Evolutionary conservation across 2,329 filamentous ascomycete species (phyloP).

Genomic region (Penicillium sp.): DNA sequence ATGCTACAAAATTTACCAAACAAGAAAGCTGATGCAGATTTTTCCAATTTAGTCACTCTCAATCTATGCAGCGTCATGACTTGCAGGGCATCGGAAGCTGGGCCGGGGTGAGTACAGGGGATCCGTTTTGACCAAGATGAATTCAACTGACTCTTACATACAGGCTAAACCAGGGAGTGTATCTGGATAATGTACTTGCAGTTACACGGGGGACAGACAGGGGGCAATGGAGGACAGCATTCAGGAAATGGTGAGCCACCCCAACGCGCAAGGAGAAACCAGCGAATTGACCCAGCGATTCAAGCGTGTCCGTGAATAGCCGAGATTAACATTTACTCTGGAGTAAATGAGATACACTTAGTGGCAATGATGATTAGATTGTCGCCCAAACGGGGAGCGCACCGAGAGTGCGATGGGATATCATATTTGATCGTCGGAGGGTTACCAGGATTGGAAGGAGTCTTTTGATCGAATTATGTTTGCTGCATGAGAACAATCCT

Average conservation of each 20-base stretch:
- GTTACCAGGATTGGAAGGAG: neutral
- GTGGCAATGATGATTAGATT: neutral
- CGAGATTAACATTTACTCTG: neutral
- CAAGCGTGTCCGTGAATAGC: neutral
- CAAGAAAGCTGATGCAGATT: neutral
- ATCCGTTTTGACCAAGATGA: neutral
- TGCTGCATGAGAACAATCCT: neutral
- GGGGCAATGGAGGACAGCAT: neutral
- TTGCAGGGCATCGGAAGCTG: neutral
- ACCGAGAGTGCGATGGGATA: neutral
- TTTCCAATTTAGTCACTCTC: neutral
- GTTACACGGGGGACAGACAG: neutral
- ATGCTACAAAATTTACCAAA: neutral
- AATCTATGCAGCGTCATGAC: neutral
- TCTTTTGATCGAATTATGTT: neutral
- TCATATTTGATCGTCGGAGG: neutral
- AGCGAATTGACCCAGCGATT: neutral
- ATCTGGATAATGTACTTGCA: neutral
- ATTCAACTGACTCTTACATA: neutral
- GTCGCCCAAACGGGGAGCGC: neutral
- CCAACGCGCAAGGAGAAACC: neutral
- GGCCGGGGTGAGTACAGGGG: neutral
- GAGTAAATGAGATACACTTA: neutral
- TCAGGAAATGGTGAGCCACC: neutral
- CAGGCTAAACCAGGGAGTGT: neutral